These are phyloP conservation scores for Alternaria sp. DNA, from an alignment of 2,329 filamentous ascomycete genomes.

Conservation along the genomic window DNA sequence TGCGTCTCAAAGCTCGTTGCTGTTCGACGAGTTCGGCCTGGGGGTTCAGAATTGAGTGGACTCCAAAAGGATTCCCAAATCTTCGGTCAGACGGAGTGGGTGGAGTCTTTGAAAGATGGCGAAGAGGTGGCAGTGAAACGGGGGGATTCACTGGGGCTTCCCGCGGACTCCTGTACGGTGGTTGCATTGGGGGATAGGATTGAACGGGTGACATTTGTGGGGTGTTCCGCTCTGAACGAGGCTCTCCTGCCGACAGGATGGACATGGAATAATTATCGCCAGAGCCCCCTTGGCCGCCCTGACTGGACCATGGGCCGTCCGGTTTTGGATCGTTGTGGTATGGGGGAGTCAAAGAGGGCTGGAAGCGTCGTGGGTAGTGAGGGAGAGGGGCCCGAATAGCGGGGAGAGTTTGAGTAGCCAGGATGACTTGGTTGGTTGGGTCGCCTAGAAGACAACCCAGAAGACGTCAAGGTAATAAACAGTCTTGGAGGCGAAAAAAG, in stretches of 20 bases:
- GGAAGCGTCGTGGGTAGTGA: constrained; percentile 44
- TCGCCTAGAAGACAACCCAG: constrained; percentile 41
- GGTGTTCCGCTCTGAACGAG: constrained; percentile 37
- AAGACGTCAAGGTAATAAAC: constrained; percentile 7
- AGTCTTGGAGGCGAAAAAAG: constrained; percentile 5
- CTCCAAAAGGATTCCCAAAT: constrained; percentile 50
- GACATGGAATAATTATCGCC: constrained; percentile 45
- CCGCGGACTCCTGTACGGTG: constrained; percentile 33
- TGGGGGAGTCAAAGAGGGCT: constrained; percentile 43
- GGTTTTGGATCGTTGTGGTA: constrained; percentile 43
- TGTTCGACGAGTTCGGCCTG: constrained; percentile 47
- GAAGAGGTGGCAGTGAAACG: constrained; percentile 46
- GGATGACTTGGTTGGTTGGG: constrained; percentile 39
- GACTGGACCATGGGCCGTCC: constrained; percentile 49
- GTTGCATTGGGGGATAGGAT: constrained; percentile 37
- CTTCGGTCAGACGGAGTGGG: constrained; percentile 44
- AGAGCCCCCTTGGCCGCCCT: constrained; percentile 42
- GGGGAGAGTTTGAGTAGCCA: constrained; percentile 52
- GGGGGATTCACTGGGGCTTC: constrained; percentile 27
- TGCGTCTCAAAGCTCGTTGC: constrained; percentile 49
- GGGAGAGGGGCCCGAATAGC: constrained; percentile 44
- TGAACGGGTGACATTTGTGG: constrained; percentile 42
- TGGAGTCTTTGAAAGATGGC: constrained; percentile 47
- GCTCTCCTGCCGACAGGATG: constrained; percentile 29
- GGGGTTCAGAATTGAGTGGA: constrained; percentile 59